These are phyloP conservation scores for Heteromeles arbutifolia DNA, from an alignment of 306 rosid species.

Conservation along the genomic window DNA sequence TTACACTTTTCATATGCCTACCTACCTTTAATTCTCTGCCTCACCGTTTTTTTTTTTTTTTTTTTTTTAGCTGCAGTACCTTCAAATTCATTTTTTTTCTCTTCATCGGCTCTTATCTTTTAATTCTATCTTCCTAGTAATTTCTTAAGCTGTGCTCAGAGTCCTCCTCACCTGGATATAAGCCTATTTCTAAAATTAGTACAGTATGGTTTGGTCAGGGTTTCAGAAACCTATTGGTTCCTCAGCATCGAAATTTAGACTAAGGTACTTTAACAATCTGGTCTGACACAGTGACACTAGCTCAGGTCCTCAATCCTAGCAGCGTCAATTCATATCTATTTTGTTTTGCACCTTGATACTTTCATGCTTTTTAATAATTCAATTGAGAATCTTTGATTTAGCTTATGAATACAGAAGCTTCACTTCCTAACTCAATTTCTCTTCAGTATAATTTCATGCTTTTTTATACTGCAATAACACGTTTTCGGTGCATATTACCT, in stretches of 20 bases:
- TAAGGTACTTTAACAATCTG: conserved; percentile 50
- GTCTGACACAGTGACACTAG: conserved; percentile 40
- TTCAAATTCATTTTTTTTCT: conserved; percentile 7
- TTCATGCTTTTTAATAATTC: not conserved
- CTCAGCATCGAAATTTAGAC: conserved; percentile 57
- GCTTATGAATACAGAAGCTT: not conserved
- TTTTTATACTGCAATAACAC: not conserved
- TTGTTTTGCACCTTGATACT: not conserved
- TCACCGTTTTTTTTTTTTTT: conserved; percentile 23
- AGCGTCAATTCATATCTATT: not conserved
- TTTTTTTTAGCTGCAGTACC: conserved; percentile 20
- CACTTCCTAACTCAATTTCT: not conserved
- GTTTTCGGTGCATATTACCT: not conserved
- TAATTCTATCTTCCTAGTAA: conserved; percentile 19
- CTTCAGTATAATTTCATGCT: not conserved
- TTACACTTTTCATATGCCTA: conserved; percentile 18
- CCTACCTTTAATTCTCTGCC: conserved; percentile 9
- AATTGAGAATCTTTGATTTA: not conserved
- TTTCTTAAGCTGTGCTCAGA: conserved; percentile 34
- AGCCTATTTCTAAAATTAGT: conserved; percentile 46
- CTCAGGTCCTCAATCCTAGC: conserved; percentile 36
- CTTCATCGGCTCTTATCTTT: conserved; percentile 32
- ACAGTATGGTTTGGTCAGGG: conserved; percentile 50
- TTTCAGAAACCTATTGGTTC: conserved; percentile 72
- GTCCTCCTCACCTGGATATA: conserved; percentile 79